Percentiles rank a stretch among this genome's conserved stretches.
phyloP scores from a whole-genome alignment of 805 yeast genomes.

The Kazachstania psychrophila region DNA sequence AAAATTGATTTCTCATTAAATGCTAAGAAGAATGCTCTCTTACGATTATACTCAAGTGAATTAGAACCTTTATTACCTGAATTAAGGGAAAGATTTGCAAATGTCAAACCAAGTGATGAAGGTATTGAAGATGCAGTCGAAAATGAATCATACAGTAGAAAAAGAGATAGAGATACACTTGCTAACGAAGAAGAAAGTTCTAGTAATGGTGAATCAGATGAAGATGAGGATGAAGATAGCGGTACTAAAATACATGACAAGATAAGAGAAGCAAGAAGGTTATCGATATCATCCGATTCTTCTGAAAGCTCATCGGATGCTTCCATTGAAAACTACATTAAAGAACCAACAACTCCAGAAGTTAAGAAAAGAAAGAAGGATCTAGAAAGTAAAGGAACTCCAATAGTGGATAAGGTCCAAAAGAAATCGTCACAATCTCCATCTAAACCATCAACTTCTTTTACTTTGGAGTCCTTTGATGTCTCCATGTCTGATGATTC shows the following conservation, averaged over 20 bases:
- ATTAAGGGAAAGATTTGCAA: conserved; percentile 25
- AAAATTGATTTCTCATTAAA: conserved; percentile 50
- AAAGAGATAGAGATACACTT: conserved; percentile 4
- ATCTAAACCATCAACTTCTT: conserved; percentile 13
- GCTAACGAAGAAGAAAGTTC: conserved; percentile 7
- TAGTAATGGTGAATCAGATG: neutral
- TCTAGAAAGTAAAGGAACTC: conserved; percentile 11
- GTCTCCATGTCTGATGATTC: too few species aligned
- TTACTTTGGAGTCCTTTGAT: too few species aligned
- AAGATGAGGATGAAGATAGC: conserved; percentile 1
- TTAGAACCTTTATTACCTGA: conserved; percentile 41
- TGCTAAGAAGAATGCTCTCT: conserved; percentile 59
- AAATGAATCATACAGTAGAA: neutral
- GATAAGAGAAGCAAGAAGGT: neutral
- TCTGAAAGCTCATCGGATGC: conserved; percentile 1
- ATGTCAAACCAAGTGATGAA: conserved; percentile 24
- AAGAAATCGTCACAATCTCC: conserved; percentile 20
- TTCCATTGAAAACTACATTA: neutral
- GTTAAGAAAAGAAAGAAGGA: conserved; percentile 7
- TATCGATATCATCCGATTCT: conserved; percentile 3
- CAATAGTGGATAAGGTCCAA: conserved; percentile 20
- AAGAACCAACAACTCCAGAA: conserved; percentile 2
- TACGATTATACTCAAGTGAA: conserved; percentile 48
- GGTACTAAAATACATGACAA: too few species aligned
- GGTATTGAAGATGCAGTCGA: conserved; percentile 27